Evolutionary conservation across 352 stramenopile genomes (phyloP), one percentile per base, ranked within the genome.

Genomic region (Globisporangium nunn): DNA sequence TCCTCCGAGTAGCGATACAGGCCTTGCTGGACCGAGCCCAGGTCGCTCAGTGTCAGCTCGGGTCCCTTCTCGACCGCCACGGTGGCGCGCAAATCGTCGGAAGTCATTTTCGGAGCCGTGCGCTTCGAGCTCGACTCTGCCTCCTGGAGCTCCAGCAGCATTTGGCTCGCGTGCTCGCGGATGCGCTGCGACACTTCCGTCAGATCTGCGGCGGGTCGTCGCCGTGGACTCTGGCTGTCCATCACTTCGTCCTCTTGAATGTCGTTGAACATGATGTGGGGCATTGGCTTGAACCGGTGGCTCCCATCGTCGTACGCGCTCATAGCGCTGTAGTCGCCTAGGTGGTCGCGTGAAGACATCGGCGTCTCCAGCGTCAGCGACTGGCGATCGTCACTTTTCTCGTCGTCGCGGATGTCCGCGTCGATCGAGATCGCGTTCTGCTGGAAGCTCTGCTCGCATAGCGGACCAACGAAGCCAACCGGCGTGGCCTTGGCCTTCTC

Each of bases 161-260:
- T 73, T 39, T 67, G 59, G 54, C 52, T 61, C 33, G 59, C 68
- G 52, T 81, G 72, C 40, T 81, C 68, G 54, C 77, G 78, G 47
- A 85, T 82, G 51, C 75, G 72, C 44, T 56, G 62, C 37, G 72
- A 82, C 2, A 85, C 72, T 47, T 73, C 72, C 10, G 72, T 81
- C n/a, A 84, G 70, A 53, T 80, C 78, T 37, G 51, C 59, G 37
- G 50, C 55, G 15, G 29, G 62, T 29, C 37, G 47, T 35, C 51
- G 62, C 39, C 40, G 35, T 30, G 48, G 28, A 49, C 43, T 48
- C 5, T 31, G 28, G 35, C 63, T 56, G 30, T 63, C 61, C 3
- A 56, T 29, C 41, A 78, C 65, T 33, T 80, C 74, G 48, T 85
- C 75, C 60, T 85, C 75, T 55, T 70, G 70, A 18, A 85, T 85